Evolutionary conservation across 257 asterid species (phyloP).

Genomic region (Linderniella brevidens): DNA sequence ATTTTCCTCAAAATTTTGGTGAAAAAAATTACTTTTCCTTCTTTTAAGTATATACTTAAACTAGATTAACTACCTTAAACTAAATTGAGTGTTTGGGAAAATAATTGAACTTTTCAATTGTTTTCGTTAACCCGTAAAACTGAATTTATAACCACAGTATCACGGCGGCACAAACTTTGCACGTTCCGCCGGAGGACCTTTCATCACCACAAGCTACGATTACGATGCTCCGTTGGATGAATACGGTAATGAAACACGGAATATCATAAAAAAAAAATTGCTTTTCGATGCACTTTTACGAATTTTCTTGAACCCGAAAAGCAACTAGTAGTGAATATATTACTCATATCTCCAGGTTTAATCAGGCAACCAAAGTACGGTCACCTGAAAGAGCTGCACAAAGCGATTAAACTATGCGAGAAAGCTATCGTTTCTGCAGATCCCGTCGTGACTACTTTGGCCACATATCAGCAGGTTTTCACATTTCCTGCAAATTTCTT

Average conservation of each 20-base stretch:
- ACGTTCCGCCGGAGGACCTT: conserved; percentile 88
- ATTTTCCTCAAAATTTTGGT: too few species aligned
- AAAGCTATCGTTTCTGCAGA: conserved; percentile 66
- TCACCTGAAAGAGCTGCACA: conserved; percentile 83
- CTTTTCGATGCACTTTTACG: too few species aligned
- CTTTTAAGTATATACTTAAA: too few species aligned
- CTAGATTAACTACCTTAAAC: too few species aligned
- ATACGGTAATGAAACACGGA: conserved; percentile 44
- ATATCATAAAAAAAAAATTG: too few species aligned
- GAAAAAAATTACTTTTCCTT: too few species aligned
- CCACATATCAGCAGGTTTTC: conserved; percentile 72
- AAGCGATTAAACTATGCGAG: conserved; percentile 66
- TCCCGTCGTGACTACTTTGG: conserved; percentile 70
- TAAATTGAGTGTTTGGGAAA: too few species aligned
- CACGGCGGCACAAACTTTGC: conserved; percentile 97
- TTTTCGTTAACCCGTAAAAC: too few species aligned
- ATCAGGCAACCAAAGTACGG: conserved; percentile 82
- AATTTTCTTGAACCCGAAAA: too few species aligned
- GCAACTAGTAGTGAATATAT: too few species aligned
- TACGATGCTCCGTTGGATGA: conserved; percentile 91
- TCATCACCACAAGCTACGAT: conserved; percentile 86
- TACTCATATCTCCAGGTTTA: conserved; percentile 24
- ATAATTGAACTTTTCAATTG: too few species aligned
- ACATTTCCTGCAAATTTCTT: neutral
- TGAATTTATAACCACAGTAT: conserved; percentile 16